Base-by-base conservation (phyloP, 768 basidiomycete species). In the Thelephora ganbajun region DNA sequence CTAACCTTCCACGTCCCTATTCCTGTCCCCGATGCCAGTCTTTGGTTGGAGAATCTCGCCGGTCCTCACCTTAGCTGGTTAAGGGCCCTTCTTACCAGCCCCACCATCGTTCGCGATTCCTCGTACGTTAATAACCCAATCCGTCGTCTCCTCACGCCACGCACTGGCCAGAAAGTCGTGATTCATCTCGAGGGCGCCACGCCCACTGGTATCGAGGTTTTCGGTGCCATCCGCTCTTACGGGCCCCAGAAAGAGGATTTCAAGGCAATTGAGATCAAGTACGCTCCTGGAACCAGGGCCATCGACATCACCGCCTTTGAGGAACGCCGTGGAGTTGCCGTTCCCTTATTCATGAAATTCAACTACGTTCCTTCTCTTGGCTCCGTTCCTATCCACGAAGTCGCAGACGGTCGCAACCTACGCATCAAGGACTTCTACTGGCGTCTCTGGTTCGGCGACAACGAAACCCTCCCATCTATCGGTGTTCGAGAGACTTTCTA, bases 391-490 rank as follows among this genome's bases (percentile, higher is more conserved):
- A 91, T 99, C 54, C 93, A 94, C 58, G 96, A 98, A 62, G 66
- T 94, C 49, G 76, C 79, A 4, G 71, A 74, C 7, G 86, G 75
- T 51, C 81, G 93, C 55, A 98, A 94, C 68, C 71, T 70, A 47
- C 79, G 86, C 51, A 93, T 98, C 69, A 98, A 96, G 68, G 78
- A 85, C 56, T 98, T 98, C 62, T 99, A 99, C 70, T 99, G 96
- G 96, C 82, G 82, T 61, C 67, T 98, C 33, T 98, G 96, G 96
- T 94, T 91, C 61, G 92, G 96, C 34, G 90, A 91, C 58, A 70
- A 86, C 51, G 76, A 83, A 55, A 62, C 62, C 1, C 71, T 97
- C 20, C 86, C 92, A 9, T 64, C 74, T n/a, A 79, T 98, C 51
- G 74, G 81, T 56, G 72, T 94, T 47, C 76, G 74, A 44, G 85